Evolutionary conservation across 192 early-diverging fungal genomes (phyloP).

Genomic region (Coemansia sp.): DNA sequence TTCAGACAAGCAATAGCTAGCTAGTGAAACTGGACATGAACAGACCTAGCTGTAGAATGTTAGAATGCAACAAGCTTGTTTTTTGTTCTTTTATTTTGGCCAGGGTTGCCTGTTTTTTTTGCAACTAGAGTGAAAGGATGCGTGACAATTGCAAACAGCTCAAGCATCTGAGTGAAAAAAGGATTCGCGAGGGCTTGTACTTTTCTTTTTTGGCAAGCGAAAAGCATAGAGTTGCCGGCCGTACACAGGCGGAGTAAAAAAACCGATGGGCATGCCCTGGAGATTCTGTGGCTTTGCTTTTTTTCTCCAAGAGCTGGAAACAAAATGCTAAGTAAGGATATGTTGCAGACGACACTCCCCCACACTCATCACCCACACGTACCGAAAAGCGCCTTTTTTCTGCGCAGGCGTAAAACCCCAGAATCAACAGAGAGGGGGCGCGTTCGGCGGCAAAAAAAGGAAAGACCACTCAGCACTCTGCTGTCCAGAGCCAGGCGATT

Average conservation of each 20-base stretch:
- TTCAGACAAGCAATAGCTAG: not conserved
- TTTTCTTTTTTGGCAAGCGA: not conserved
- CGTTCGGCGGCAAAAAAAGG: too few relatives aligned
- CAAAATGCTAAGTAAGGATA: not conserved
- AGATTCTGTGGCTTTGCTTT: slow-evolving; percentile 3
- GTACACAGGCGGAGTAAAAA: not conserved
- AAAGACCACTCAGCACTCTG: too few relatives aligned
- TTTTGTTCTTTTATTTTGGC: too few relatives aligned
- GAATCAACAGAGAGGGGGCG: not conserved
- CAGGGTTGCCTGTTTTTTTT: not conserved
- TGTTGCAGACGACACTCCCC: slow-evolving; percentile 2
- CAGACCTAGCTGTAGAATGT: too few relatives aligned
- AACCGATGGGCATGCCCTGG: not conserved
- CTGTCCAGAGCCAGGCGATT: too few relatives aligned
- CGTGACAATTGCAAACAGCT: not conserved
- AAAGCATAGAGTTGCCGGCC: not conserved
- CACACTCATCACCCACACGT: not conserved
- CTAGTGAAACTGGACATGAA: not conserved
- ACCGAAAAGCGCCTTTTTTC: not conserved
- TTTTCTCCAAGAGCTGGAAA: not conserved
- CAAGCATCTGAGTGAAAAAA: not conserved
- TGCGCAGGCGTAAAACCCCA: not conserved
- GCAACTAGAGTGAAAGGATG: not conserved
- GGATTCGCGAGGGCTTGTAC: not conserved
- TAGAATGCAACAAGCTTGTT: too few relatives aligned